Percentiles rank a stretch among this genome's conserved stretches.
Conservation (phyloP, 192 early-diverging fungal genomes). For the Backusella macrospora region DNA sequence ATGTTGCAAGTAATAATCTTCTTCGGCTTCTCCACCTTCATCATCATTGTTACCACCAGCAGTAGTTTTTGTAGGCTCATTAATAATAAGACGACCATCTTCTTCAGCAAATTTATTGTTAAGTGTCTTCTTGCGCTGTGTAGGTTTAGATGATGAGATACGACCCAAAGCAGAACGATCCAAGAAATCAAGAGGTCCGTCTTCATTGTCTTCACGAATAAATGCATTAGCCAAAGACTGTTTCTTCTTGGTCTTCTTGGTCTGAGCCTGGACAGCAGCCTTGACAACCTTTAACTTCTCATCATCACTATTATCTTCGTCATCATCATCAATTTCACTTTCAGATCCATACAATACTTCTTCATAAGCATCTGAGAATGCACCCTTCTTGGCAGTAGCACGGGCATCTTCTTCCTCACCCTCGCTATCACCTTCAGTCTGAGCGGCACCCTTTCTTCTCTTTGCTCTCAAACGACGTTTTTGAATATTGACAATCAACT, state of each 20-base stretch:
- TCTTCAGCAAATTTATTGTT: conserved; percentile 59
- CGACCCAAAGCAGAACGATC: conserved; percentile 74
- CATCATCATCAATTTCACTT: conserved; percentile 78
- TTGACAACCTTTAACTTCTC: conserved; percentile 49
- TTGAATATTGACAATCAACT: conserved; percentile 90
- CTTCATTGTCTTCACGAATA: conserved; percentile 71
- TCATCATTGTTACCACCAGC: conserved; percentile 42
- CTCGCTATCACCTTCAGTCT: conserved; percentile 45
- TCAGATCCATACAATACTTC: conserved; percentile 92
- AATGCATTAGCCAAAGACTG: conserved; percentile 45
- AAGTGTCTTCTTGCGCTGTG: conserved; percentile 22
- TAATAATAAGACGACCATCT: conserved; percentile 84
- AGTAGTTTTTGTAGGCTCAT: conserved; percentile 56
- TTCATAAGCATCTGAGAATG: conserved; percentile 80
- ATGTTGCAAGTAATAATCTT: conserved; percentile 88
- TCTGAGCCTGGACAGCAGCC: background rate
- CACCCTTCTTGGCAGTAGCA: conserved; percentile 53
- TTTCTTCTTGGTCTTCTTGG: conserved; percentile 40
- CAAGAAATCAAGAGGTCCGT: conserved; percentile 87
- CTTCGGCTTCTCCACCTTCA: conserved; percentile 52
- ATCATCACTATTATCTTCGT: conserved; percentile 65
- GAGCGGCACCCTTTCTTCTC: conserved; percentile 63
- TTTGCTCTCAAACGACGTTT: conserved; percentile 87
- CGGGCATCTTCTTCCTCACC: conserved; percentile 50
- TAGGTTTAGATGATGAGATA: conserved; percentile 43